phyloP scores from a whole-genome alignment of 176 grass and related monocot species.

The Paspalum vaginatum region DNA sequence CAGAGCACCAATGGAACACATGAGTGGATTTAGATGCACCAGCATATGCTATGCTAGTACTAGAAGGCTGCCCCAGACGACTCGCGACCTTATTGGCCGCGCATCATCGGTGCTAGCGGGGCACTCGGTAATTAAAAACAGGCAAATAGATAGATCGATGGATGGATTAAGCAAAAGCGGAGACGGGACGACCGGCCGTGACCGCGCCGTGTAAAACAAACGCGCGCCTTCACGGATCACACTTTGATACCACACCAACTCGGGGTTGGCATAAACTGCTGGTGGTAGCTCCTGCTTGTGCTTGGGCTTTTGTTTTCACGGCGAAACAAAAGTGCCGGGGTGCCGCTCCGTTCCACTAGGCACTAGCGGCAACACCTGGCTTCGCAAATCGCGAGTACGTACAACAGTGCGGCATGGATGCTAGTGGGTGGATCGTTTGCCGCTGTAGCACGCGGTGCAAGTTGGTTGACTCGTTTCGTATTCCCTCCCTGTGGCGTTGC shows the following conservation, averaged over 20 bases:
- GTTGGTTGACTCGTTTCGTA: neutral
- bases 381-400: too few species aligned
- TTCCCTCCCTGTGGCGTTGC: neutral
- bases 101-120: slow-evolving; percentile 10
- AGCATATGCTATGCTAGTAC: neutral
- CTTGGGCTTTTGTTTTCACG: neutral
- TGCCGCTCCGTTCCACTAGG: neutral
- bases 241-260: neutral
- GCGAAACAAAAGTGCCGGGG: too few species aligned
- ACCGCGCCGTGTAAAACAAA: neutral
- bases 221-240: neutral
- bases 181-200: slow-evolving; percentile 13
- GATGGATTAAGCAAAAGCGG: neutral
- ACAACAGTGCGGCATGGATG: neutral
- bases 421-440: neutral
- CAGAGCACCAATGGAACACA: neutral
- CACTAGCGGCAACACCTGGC: too few species aligned
- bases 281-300: neutral
- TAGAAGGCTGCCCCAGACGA: neutral
- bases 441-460: neutral
- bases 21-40: neutral
- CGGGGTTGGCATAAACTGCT: neutral
- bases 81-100: neutral
- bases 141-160: too few species aligned
- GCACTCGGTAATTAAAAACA: neutral